Base-by-base conservation (phyloP, 2,329 filamentous ascomycete species). In the Hymenoscyphus occultus region DNA sequence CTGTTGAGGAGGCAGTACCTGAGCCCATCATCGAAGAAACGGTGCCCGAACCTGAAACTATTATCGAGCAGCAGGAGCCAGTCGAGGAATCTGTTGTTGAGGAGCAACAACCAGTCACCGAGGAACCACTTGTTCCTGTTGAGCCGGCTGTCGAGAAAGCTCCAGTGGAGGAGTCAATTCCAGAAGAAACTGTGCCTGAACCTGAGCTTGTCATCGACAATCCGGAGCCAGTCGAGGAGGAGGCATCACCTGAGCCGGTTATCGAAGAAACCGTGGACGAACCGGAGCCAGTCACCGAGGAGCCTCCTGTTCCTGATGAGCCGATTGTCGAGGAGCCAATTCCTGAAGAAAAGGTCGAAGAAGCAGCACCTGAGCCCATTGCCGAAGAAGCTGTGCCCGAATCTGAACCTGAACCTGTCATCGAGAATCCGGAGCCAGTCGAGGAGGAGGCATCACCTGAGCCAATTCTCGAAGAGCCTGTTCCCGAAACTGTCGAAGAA, bases 371-470 rank as follows among this genome's bases (percentile, higher is more conserved):
- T 28, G 28, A 60, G 19, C 10, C n/a, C 5, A 22, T 22, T 16
- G 12, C 31, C 28, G 39, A 45, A 3, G 42, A 48, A 48, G 3
- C 42, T 5, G 42, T 48, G 6, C 5, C 16, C 28, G 28, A 28
- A 28, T 28, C 28, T 19, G 42, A 48, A 48, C 14, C n/a, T 16
- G 28, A 19, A n/a, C 32, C 56, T 28, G 13, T 39, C 5, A n/a
- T 39, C 7, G 57, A 39, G n/a, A 32, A 59, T 14, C 5, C 3
- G 22, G 32, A 10, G 6, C 10, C 32, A 10, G n/a, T 16, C 5
- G 5, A 39, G 12, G 56, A 59, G 39, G 61, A 62, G 61, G 28
- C 28, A 28, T 28, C 28, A 28, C 28, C 28, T 28, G 59, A 59
- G 32, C 56, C 32, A 56, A 12, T 12, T 22, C 9, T 31, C 6